Evolutionary conservation across 495 filamentous ascomycete species (phyloP).

Genomic region (Xylaria venustula): DNA sequence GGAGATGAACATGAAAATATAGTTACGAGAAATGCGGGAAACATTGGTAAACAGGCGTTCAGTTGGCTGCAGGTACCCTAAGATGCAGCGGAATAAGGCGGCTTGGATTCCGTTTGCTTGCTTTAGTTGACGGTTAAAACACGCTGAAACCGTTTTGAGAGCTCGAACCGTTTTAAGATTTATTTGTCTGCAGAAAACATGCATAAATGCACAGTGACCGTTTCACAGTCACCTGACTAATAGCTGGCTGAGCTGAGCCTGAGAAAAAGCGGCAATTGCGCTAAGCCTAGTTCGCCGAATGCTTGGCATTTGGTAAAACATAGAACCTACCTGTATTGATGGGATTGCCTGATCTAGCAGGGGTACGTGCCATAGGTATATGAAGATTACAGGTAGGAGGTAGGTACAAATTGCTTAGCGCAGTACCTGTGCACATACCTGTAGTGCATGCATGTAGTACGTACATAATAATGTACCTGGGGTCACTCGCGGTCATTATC

Average conservation of each 20-base stretch:
- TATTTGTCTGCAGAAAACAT: conserved; percentile 3
- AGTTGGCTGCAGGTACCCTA: conserved; percentile 14
- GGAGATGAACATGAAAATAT: conserved; percentile 10
- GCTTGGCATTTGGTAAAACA: neutral
- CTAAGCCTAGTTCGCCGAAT: neutral
- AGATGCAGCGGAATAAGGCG: neutral
- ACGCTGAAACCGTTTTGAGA: neutral
- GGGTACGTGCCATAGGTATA: too few species aligned
- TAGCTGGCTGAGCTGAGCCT: conserved; percentile 4
- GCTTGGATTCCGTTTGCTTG: neutral
- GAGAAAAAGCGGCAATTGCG: neutral
- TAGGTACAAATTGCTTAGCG: too few species aligned
- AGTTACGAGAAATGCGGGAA: conserved; percentile 4
- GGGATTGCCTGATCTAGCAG: too few species aligned
- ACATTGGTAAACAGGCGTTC: conserved; percentile 1
- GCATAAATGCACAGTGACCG: conserved; percentile 3
- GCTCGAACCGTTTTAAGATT: conserved; percentile 1
- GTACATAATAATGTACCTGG: too few species aligned
- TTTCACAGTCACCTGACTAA: conserved; percentile 8
- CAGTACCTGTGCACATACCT: too few species aligned
- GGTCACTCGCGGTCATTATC: too few species aligned
- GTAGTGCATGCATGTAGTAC: too few species aligned
- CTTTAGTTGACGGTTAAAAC: conserved; percentile 1
- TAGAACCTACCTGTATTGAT: too few species aligned
- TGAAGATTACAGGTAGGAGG: too few species aligned